Base-by-base conservation (phyloP, 306 rosid species). In the Gleditsia sinensis region DNA sequence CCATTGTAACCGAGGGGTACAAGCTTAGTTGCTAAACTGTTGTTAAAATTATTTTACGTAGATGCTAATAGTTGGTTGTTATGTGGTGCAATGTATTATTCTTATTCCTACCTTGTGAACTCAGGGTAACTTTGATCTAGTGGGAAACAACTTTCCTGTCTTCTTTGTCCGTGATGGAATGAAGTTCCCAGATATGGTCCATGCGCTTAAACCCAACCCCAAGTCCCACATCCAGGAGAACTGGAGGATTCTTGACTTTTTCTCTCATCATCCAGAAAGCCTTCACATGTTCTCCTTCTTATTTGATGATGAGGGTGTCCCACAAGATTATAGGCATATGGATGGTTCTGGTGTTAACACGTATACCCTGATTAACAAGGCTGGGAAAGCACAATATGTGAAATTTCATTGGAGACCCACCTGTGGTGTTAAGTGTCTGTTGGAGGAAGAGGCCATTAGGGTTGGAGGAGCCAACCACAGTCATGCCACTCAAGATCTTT, bases 381-480 rank as follows among this genome's bases (percentile, higher is more conserved):
- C 88, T 50, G 97, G 98, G 57, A 94, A 94, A 78, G 89, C 80
- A 3, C 74, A 75, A 69, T 94, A 91, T 37, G 98, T 91, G 53
- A 91, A 93, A 72, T 91, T 89, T 77, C 98, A 94, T 81, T 94
- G 98, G 98, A 89, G 50, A 77, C 90, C 98, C 55, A 81, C 86
- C 3, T 88, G 91, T 72, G 98, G 98, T 43, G 83, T 94, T 11
- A 94, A 94, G 84, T 82, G 74, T 75, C 84, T 94, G 48, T 80
- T 91, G 84, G 98, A 94, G 70, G 97, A 88, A 0, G 97, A 94
- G 75, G 97, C 97, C 77, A 66, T 91, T 67, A 83, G 61, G 66
- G 92, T 94, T 67, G 98, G 98, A 74, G 97, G 98, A 81, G 20
- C 92, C 45, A 94, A 91, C 86, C 98, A 94, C 83, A 94, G 98